Base-by-base conservation (phyloP, 805 yeast species). In the Pichia gijzeniarum region DNA sequence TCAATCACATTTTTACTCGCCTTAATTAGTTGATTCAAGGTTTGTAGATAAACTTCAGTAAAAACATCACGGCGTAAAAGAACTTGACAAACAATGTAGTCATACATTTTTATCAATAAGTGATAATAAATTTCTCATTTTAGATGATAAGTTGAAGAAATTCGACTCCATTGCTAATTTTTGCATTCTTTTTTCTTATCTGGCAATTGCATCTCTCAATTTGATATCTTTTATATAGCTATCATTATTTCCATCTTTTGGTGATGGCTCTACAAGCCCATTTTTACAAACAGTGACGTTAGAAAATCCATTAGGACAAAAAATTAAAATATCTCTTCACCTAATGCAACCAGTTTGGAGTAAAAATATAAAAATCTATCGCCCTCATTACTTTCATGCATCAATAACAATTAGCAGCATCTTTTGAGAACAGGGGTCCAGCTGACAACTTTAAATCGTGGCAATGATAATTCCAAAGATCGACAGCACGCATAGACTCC, bases 401-500 rank as follows among this genome's bases (percentile, higher is more conserved):
- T 53, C 18, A 66, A 48, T 41, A 60, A 48, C 35, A 64, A 33
- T 47, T 62, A 61, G 31, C 61, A 54, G 43, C 68, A 73, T 36
- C 59, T 52, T 42, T 69, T 71, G 58, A 73, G 76, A 17, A 61
- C 66, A 4, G 65, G 58, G 3, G 73, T 63, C 80, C 80, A 76
- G 27, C 60, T 51, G 4, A 75, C 79, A 19, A 72, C 64, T 51
- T 69, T 73, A 54, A 74, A 76, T 41, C 77, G 60, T 7, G 78
- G 76, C 39, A 76, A 61, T 4, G 77, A 69, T 32, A 76, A 59
- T 5, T 76, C 78, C 31, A 76, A 59, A 4, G 76, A 70, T 2
- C 77, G 78, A 57, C 77, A 73, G 49, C 74, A 70, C 33, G 73
- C 61, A 55, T 74, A 76, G 8, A 74, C 74, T 44, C 74, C 71